These are phyloP conservation scores for Fonsecaea multimorphosa DNA, from an alignment of 2,329 filamentous ascomycete genomes.

Conservation along the genomic window DNA sequence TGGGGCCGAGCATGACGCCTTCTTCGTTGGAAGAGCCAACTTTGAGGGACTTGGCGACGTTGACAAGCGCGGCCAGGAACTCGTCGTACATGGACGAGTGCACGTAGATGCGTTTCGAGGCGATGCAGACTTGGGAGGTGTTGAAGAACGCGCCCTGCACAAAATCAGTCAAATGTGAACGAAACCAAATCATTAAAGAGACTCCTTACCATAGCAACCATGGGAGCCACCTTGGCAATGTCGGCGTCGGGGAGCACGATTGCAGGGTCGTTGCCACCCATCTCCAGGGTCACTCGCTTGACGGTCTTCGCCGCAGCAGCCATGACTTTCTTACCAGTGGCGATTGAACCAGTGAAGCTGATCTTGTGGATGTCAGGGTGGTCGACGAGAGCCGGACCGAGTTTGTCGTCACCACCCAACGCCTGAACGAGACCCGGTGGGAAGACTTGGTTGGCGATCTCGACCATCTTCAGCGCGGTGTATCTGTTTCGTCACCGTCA, in stretches of 20 bases:
- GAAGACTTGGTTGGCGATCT: constrained; percentile 64
- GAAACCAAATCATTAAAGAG: background rate
- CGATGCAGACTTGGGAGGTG: constrained; percentile 63
- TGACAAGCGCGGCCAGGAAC: constrained; percentile 56
- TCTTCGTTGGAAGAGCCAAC: constrained; percentile 45
- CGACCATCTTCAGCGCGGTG: constrained; percentile 60
- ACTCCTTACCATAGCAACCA: constrained; percentile 50
- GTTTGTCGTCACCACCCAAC: constrained; percentile 64
- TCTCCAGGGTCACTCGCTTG: constrained; percentile 66
- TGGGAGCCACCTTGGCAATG: constrained; percentile 55
- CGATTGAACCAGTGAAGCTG: constrained; percentile 66
- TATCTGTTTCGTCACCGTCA: constrained; percentile 22
- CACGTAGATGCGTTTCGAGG: constrained; percentile 63
- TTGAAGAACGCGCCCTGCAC: constrained; percentile 59
- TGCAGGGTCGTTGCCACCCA: constrained; percentile 66
- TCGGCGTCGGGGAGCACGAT: constrained; percentile 66
- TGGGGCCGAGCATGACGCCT: constrained; percentile 62
- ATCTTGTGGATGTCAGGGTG: constrained; percentile 67
- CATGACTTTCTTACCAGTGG: constrained; percentile 65
- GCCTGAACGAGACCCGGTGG: constrained; percentile 68
- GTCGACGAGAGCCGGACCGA: constrained; percentile 63
- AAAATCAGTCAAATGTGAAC: constrained; percentile 12
- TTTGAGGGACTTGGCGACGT: constrained; percentile 41
- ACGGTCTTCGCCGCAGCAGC: constrained; percentile 60
- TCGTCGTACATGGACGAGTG: constrained; percentile 60